Base-by-base conservation (phyloP, 1,139 yeast genomes). In the Protomyces macrosporus region DNA sequence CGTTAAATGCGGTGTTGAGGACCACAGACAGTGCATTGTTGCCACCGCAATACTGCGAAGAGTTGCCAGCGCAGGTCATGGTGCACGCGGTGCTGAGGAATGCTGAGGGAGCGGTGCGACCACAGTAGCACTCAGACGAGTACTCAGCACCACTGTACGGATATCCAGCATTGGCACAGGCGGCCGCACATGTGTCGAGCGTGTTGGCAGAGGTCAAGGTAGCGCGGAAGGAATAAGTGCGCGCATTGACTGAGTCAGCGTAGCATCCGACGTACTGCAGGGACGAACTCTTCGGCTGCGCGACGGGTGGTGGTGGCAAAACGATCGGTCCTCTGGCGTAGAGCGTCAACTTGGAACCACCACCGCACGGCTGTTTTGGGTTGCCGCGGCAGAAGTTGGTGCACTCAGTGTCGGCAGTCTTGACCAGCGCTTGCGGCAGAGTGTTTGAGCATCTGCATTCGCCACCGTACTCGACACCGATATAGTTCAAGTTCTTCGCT, bases 31-130 rank as follows among this genome's bases (percentile, higher is more conserved):
- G 35, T 14, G 53, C 53, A 32, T 32, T 14, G 4, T 10, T 4
- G 14, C 53, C 53, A 50, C 53, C 53, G 12, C 53, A 50, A 12
- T 1, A 32, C 23, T 53, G 42, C 70, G 45, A 16, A 62, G n/a
- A 4, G 77, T 74, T 32, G 67, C 67, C 23, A 63, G 54, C 65
- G 53, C 53, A 33, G 36, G 16, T 32, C 53, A 34, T 50, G 9
- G 35, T 50, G 36, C 53, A 32, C 5, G 36, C 53, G 30, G 37
- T 50, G 14, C 36, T 50, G 53, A 12, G 14, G 23, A 14, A 16
- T 9, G n/a, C 30, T 37, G 53, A 12, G 3, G 53, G 37, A 33
- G 30, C 7, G 36, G 37, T 12, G 6, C 30, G 5, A 37, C 37
- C 37, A 32, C 37, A 50, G 53, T 9, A 50, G 16, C 37, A 34